Conservation (phyloP, 768 basidiomycete genomes). For the Galerina sulciceps region DNA sequence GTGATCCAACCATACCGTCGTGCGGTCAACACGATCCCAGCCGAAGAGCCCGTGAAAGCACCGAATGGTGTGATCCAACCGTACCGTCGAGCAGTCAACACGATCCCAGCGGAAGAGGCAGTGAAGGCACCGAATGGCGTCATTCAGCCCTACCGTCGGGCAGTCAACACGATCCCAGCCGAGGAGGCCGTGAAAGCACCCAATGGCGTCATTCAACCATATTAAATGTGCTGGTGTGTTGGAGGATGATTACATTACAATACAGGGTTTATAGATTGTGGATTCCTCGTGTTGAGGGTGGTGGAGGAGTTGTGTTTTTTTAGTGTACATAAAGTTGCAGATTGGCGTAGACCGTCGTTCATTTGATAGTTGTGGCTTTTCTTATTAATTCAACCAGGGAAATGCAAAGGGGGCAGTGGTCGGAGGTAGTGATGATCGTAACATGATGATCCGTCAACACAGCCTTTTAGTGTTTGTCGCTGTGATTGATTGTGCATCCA, state of each 20-base stretch:
- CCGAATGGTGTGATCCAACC: conserved; percentile 40
- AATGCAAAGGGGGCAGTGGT: background rate
- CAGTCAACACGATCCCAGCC: conserved; percentile 27
- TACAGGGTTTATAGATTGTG: conserved; percentile 6
- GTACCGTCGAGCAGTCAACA: conserved; percentile 39
- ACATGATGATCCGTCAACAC: conserved; percentile 5
- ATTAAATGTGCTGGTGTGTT: background rate
- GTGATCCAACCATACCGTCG: conserved; percentile 25
- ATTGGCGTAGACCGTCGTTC: conserved; percentile 16
- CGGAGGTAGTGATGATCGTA: background rate
- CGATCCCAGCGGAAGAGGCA: conserved; percentile 32
- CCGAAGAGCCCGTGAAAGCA: conserved; percentile 25
- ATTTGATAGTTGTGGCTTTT: conserved; percentile 23
- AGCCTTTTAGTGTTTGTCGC: background rate
- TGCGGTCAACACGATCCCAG: conserved; percentile 27
- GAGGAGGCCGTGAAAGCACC: conserved; percentile 35
- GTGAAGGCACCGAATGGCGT: conserved; percentile 29
- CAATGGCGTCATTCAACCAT: conserved; percentile 32
- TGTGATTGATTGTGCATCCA: background rate
- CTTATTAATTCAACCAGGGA: conserved; percentile 13
- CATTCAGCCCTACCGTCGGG: conserved; percentile 30
- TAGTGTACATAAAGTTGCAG: conserved; percentile 13
- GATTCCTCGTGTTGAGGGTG: conserved; percentile 8
- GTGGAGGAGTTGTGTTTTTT: conserved; percentile 7
- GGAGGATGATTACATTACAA: background rate